These are phyloP conservation scores for Irpex sp. DNA, from an alignment of 1,284 basidiomycete species.

Conservation along the genomic window DNA sequence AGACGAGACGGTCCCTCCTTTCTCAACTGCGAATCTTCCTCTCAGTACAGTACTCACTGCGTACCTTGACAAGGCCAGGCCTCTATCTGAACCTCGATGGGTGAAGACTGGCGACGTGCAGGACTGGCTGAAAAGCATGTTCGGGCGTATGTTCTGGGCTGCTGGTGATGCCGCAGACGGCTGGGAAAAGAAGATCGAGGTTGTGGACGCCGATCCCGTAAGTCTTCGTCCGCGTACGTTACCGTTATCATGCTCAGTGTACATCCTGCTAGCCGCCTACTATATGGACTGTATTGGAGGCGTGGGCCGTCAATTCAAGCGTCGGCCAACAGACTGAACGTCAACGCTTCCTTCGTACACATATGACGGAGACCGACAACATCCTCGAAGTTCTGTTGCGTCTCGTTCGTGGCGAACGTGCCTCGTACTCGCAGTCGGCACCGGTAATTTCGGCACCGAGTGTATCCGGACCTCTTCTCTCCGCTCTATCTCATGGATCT, in stretches of 20 bases:
- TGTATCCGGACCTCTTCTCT: conserved; percentile 58
- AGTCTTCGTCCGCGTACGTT: conserved; percentile 29
- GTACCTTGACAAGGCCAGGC: conserved; percentile 82
- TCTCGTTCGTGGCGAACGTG: conserved; percentile 83
- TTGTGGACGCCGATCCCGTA: conserved; percentile 93
- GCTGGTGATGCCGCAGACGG: conserved; percentile 68
- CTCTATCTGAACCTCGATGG: conserved; percentile 94
- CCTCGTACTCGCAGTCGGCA: conserved; percentile 62
- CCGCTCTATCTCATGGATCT: conserved; percentile 69
- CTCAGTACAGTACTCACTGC: conserved; percentile 53
- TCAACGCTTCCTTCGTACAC: conserved; percentile 82
- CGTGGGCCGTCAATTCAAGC: conserved; percentile 81
- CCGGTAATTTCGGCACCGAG: conserved; percentile 56
- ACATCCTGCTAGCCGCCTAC: conserved; percentile 70
- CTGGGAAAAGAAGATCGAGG: conserved; percentile 91
- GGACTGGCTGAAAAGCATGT: conserved; percentile 89
- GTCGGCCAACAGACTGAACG: conserved; percentile 75
- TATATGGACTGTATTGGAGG: conserved; percentile 82
- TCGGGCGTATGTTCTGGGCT: conserved; percentile 79
- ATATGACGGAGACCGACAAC: conserved; percentile 83
- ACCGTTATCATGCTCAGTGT: conserved; percentile 7
- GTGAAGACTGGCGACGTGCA: conserved; percentile 91
- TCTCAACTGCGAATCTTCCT: conserved; percentile 51
- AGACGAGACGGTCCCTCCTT: conserved; percentile 61
- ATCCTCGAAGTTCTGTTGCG: conserved; percentile 88